Conservation (phyloP, 257 asterid species). For the Solanum tarapatanum region DNA sequence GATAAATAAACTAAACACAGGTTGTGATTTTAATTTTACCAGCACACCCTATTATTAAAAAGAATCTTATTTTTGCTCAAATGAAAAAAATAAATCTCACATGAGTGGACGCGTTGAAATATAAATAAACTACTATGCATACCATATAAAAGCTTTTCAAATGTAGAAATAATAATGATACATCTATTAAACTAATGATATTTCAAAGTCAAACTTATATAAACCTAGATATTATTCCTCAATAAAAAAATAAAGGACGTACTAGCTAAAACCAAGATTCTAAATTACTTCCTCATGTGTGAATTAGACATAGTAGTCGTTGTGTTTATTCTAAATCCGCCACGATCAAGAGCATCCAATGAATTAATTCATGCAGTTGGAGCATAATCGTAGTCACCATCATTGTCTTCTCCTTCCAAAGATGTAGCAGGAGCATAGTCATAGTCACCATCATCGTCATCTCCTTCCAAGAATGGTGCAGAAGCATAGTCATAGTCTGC, state of each 20-base stretch:
- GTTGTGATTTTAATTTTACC: not conserved
- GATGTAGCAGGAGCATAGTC: not conserved
- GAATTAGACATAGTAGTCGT: not conserved
- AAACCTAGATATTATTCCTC: not conserved
- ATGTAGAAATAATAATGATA: not conserved
- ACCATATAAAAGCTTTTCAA: not conserved
- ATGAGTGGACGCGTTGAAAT: not conserved
- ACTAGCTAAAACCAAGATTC: not conserved
- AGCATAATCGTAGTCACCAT: not conserved
- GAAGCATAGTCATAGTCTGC: not conserved
- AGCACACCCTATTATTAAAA: not conserved
- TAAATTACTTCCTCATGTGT: not conserved
- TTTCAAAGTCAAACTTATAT: not conserved
- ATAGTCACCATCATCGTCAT: not conserved
- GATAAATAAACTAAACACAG: not conserved
- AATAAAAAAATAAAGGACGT: not conserved
- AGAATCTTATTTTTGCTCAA: not conserved
- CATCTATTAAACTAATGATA: not conserved
- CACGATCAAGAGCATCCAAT: not conserved
- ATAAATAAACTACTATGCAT: not conserved
- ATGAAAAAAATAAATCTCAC: not conserved
- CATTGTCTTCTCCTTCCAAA: not conserved
- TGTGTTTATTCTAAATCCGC: not conserved
- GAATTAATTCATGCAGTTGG: not conserved
- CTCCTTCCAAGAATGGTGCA: not conserved